Conservation (phyloP, 441 rosid species). For the Codiaeum variegatum region DNA sequence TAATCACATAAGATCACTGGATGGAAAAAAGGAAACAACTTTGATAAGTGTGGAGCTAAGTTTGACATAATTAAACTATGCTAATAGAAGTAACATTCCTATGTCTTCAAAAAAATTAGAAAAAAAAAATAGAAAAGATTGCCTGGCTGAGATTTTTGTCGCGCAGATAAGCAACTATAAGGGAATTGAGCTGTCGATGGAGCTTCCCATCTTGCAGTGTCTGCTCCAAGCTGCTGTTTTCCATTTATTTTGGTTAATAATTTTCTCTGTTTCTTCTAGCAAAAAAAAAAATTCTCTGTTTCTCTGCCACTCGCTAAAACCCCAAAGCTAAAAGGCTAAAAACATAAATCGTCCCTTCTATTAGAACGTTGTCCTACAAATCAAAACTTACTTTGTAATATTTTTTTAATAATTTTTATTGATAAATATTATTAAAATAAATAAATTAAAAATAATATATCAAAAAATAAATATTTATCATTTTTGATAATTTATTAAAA, state of each 20-base stretch:
- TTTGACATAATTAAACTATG: background rate
- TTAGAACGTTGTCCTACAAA: no score
- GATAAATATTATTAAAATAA: no score
- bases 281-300: no score
- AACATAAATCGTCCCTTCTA: no score
- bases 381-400: no score
- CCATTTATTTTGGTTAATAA: slow-evolving; percentile 22
- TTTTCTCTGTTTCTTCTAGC: background rate
- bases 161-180: slow-evolving; percentile 82
- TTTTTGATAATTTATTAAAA: no score
- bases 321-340: no score
- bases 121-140: background rate
- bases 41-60: background rate
- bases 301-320: no score
- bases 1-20: background rate
- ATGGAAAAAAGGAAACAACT: background rate
- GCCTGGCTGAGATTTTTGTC: slow-evolving; percentile 70
- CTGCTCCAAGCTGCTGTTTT: slow-evolving; percentile 54
- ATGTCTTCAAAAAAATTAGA: background rate
- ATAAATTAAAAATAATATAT: no score
- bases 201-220: slow-evolving; percentile 67
- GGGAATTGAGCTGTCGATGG: slow-evolving; percentile 58
- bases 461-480: no score
- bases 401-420: no score
- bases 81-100: background rate